Evolutionary conservation across 768 basidiomycete species (phyloP).

Genomic region (Nevesoporus exiguus): DNA sequence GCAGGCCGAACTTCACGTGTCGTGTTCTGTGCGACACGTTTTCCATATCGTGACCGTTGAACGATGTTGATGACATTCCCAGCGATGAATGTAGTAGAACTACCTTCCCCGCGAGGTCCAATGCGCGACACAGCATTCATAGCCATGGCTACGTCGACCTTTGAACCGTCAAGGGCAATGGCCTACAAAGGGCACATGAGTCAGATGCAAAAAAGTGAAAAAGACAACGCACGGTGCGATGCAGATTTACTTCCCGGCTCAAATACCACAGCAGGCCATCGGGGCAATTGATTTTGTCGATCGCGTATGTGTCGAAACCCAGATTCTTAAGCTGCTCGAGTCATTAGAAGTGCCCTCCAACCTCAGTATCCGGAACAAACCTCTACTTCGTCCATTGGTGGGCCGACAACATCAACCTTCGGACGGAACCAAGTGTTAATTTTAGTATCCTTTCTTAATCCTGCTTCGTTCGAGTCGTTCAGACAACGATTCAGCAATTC

Average conservation of each 20-base stretch:
- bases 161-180: conserved; percentile 49
- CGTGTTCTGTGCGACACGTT: conserved; percentile 53
- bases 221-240: conserved; percentile 59
- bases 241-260: conserved; percentile 56
- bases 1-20: conserved; percentile 56
- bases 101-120: conserved; percentile 39
- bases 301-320: conserved; percentile 79
- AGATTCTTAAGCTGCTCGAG: conserved; percentile 48
- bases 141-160: conserved; percentile 50
- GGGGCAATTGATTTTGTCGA: conserved; percentile 78
- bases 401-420: conserved; percentile 35
- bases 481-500: conserved; percentile 61
- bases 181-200: conserved; percentile 42
- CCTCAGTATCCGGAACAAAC: conserved; percentile 35
- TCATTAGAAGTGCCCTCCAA: neutral
- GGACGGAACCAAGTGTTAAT: conserved; percentile 70
- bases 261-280: conserved; percentile 73
- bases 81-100: conserved; percentile 64
- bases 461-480: conserved; percentile 56
- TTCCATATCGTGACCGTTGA: conserved; percentile 70
- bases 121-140: conserved; percentile 58
- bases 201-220: neutral
- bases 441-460: conserved; percentile 46
- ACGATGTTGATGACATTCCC: conserved; percentile 58
- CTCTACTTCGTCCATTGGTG: conserved; percentile 60